Evolutionary conservation across 768 basidiomycete species (phyloP).

Genomic region (Tricholoma matsutake): DNA sequence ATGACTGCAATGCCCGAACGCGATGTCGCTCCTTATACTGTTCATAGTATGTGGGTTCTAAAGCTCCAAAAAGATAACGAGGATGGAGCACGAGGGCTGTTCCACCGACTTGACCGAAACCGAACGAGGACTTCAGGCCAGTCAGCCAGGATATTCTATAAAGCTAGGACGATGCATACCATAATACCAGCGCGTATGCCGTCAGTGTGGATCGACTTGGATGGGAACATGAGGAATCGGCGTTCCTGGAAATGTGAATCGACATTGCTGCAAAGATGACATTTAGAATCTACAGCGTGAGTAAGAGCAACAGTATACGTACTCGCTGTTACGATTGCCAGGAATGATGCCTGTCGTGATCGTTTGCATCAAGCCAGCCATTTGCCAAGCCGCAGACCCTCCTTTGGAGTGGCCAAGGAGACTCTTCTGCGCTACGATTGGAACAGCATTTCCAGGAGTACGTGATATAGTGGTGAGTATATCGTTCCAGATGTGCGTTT

Average conservation of each 20-base stretch:
- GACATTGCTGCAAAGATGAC: slow-evolving; percentile 62
- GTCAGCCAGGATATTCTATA: slow-evolving; percentile 4
- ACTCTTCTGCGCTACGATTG: slow-evolving; percentile 96
- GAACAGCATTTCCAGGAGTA: slow-evolving; percentile 93
- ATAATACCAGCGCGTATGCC: slow-evolving; percentile 85
- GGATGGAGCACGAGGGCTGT: slow-evolving; percentile 87
- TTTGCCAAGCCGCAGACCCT: slow-evolving; percentile 98
- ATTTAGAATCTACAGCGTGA: neutral
- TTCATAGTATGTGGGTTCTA: slow-evolving; percentile 76
- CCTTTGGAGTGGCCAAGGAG: slow-evolving; percentile 98
- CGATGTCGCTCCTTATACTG: slow-evolving; percentile 71
- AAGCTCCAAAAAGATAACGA: slow-evolving; percentile 81
- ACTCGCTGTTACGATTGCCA: slow-evolving; percentile 96
- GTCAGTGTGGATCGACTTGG: slow-evolving; percentile 92
- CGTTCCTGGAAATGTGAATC: slow-evolving; percentile 90
- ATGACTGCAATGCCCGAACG: slow-evolving; percentile 64
- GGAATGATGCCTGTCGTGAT: slow-evolving; percentile 85
- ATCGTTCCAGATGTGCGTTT: slow-evolving; percentile 95
- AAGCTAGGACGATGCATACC: slow-evolving; percentile 44
- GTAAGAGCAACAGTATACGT: slow-evolving; percentile 32
- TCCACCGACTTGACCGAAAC: slow-evolving; percentile 98
- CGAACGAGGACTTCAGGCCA: slow-evolving; percentile 77
- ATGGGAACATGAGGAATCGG: slow-evolving; percentile 94
- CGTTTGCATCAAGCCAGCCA: slow-evolving; percentile 87
- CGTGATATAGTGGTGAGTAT: slow-evolving; percentile 87